Conservation (phyloP, 192 early-diverging fungal species). For the Coemansia sp. region DNA sequence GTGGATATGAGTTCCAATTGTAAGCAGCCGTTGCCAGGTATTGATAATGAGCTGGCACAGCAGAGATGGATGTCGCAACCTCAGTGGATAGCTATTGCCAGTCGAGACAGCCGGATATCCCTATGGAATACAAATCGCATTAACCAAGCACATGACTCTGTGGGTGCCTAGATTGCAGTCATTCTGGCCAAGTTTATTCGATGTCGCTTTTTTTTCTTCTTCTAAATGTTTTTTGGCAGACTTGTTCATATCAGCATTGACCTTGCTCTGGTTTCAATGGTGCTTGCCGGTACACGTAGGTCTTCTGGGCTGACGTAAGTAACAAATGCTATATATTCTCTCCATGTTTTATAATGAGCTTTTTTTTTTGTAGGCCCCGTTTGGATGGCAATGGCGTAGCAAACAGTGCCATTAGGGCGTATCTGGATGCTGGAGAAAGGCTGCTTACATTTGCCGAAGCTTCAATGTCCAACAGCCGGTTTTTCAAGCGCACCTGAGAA, state of each 20-base stretch:
- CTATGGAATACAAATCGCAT: slow-evolving; percentile 25
- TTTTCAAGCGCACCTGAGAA: slow-evolving; percentile 19
- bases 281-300: slow-evolving; percentile 37
- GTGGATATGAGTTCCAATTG: slow-evolving; percentile 33
- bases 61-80: slow-evolving; percentile 41
- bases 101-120: slow-evolving; percentile 42
- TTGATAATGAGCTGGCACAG: slow-evolving; percentile 21
- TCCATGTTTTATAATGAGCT: background rate
- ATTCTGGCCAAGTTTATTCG: background rate
- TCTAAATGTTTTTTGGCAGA: slow-evolving; percentile 22
- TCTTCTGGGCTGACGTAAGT: slow-evolving; percentile 39
- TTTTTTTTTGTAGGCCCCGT: slow-evolving; percentile 18
- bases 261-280: slow-evolving; percentile 35
- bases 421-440: slow-evolving; percentile 33
- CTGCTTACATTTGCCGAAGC: slow-evolving; percentile 21
- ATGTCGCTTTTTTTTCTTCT: background rate
- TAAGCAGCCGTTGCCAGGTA: slow-evolving; percentile 6
- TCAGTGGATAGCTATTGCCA: slow-evolving; percentile 45
- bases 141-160: background rate
- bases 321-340: background rate
- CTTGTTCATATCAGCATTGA: slow-evolving; percentile 28
- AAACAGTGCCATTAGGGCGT: slow-evolving; percentile 9
- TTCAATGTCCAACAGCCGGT: slow-evolving; percentile 14
- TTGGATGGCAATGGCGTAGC: slow-evolving; percentile 9
- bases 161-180: background rate